These are phyloP conservation scores for Scutellaria baicalensis DNA, from an alignment of 257 asterid species.

Conservation along the genomic window DNA sequence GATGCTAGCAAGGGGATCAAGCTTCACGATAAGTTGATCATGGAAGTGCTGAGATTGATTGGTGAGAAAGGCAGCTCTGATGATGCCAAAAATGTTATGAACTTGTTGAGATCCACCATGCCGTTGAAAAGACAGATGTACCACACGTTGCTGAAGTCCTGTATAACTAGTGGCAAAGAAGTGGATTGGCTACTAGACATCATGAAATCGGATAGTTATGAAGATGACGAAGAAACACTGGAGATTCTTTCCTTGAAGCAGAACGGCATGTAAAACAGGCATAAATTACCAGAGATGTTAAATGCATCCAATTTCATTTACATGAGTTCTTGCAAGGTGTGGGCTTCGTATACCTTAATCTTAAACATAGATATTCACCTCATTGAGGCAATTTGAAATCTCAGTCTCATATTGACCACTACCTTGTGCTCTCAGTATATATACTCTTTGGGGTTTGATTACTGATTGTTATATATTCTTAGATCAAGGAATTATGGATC, in stretches of 20 bases:
- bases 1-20: constrained; percentile 20
- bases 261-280: not conserved
- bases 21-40: constrained; percentile 33
- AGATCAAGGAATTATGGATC: too few relatives aligned
- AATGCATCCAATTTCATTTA: not conserved
- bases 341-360: not conserved
- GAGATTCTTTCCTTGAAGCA: constrained; percentile 27
- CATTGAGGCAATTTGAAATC: not conserved
- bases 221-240: constrained; percentile 44
- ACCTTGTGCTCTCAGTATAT: too few relatives aligned
- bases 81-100: constrained; percentile 26
- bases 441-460: too few relatives aligned
- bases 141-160: constrained; percentile 31
- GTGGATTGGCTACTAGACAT: constrained; percentile 22
- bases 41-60: constrained; percentile 24
- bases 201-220: constrained; percentile 42
- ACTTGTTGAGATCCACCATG: constrained; percentile 25
- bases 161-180: constrained; percentile 28
- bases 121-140: constrained; percentile 33
- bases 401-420: not conserved
- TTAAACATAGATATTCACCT: not conserved
- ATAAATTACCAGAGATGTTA: not conserved
- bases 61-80: constrained; percentile 36
- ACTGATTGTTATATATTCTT: too few relatives aligned
- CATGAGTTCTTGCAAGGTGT: not conserved